Evolutionary conservation across 2,329 filamentous ascomycete genomes (phyloP).

Genomic region (Sporothrix sp.): DNA sequence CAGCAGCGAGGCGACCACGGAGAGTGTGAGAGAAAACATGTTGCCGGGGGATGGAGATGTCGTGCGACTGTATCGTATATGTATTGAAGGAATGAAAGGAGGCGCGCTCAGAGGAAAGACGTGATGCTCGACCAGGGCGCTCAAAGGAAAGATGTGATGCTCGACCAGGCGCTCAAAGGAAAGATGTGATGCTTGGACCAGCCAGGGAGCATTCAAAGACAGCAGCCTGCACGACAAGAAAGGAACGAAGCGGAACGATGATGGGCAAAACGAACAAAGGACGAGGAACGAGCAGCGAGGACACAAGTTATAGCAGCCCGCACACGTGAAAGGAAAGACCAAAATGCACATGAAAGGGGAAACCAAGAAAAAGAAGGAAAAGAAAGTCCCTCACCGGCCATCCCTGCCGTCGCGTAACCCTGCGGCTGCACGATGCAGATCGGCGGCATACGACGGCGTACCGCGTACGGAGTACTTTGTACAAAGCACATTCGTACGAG

Average conservation of each 20-base stretch:
- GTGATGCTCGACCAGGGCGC: too few species aligned
- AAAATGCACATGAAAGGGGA: neutral
- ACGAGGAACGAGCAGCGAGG: neutral
- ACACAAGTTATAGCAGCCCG: neutral
- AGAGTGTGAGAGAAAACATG: slow-evolving; percentile 1
- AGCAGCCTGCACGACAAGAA: slow-evolving; percentile 1
- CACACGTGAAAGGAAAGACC: too few species aligned
- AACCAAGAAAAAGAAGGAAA: neutral
- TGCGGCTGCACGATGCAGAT: neutral
- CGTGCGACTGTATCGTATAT: too few species aligned
- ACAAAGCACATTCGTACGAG: too few species aligned
- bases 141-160: too few species aligned
- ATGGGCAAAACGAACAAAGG: too few species aligned
- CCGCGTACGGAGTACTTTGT: neutral
- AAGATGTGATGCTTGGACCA: slow-evolving; percentile 3
- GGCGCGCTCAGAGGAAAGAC: too few species aligned
- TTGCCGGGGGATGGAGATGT: neutral
- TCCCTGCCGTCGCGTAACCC: neutral
- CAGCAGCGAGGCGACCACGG: neutral
- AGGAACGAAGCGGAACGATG: too few species aligned
- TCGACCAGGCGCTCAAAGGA: too few species aligned
- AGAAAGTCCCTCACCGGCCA: neutral
- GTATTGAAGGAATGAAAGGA: neutral
- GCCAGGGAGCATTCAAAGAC: slow-evolving; percentile 3
- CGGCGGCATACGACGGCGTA: neutral